Evolutionary conservation across 352 stramenopile species (phyloP).

Genomic region (Globisporangium echinulatum): DNA sequence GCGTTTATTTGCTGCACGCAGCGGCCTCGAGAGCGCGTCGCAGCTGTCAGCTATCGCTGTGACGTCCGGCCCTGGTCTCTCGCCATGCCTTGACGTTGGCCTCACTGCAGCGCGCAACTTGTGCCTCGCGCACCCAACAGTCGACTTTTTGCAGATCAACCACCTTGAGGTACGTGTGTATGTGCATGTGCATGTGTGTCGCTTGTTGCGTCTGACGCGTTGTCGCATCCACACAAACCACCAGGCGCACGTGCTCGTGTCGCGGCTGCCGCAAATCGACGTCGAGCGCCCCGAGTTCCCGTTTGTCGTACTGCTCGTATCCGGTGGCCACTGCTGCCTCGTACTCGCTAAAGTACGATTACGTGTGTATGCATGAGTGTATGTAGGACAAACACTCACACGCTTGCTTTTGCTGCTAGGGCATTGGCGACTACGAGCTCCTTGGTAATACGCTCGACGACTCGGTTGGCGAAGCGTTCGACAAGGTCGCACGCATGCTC

Average conservation of each 20-base stretch:
- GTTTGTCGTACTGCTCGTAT: slow-evolving; percentile 97
- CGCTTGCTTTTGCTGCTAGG: slow-evolving; percentile 26
- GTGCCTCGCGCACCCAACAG: slow-evolving; percentile 67
- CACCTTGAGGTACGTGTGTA: slow-evolving; percentile 88
- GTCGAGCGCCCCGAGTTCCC: slow-evolving; percentile 83
- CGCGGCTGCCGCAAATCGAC: slow-evolving; percentile 72
- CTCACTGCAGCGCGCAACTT: slow-evolving; percentile 78
- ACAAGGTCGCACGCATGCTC: slow-evolving; percentile 97
- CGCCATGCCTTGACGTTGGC: slow-evolving; percentile 96
- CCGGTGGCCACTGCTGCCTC: slow-evolving; percentile 97
- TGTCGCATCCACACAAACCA: not conserved
- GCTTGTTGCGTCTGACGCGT: too few relatives aligned
- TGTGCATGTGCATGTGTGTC: not conserved
- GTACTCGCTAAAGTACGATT: slow-evolving; percentile 74
- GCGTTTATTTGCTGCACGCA: slow-evolving; percentile 11
- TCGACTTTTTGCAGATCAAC: slow-evolving; percentile 96
- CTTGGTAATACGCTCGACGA: slow-evolving; percentile 97
- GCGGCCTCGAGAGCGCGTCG: slow-evolving; percentile 48
- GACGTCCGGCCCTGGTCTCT: slow-evolving; percentile 94
- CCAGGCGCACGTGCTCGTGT: slow-evolving; percentile 94
- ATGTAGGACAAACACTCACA: not conserved
- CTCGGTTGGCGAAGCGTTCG: slow-evolving; percentile 96
- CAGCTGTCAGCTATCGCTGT: slow-evolving; percentile 95
- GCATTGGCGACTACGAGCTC: slow-evolving; percentile 90
- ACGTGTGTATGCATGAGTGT: not conserved